These are phyloP conservation scores for Daldinia childiae DNA, from an alignment of 495 filamentous ascomycete genomes.

Conservation along the genomic window DNA sequence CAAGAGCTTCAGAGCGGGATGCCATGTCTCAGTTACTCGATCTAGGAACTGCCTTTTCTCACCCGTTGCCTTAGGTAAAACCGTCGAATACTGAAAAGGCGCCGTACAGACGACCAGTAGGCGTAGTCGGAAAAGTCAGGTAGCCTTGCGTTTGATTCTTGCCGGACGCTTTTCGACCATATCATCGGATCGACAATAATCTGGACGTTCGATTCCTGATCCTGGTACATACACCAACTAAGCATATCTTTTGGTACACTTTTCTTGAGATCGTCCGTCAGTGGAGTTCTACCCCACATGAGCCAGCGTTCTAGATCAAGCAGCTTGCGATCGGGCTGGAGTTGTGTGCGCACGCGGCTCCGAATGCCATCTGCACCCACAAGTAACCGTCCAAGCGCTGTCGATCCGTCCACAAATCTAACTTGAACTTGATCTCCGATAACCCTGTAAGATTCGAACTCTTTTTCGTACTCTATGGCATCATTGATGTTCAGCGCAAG, in stretches of 20 bases:
- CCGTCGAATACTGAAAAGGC: constrained; percentile 23
- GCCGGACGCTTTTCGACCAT: constrained; percentile 48
- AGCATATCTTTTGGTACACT: constrained; percentile 38
- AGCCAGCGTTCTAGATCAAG: constrained; percentile 57
- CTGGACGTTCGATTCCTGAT: constrained; percentile 46
- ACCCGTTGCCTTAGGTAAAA: constrained; percentile 39
- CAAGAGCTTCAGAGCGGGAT: constrained; percentile 48
- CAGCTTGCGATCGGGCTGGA: constrained; percentile 52
- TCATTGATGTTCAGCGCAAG: constrained; percentile 45
- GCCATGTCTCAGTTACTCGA: constrained; percentile 39
- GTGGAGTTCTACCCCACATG: constrained; percentile 54
- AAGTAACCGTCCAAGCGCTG: constrained; percentile 49
- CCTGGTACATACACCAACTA: constrained; percentile 46
- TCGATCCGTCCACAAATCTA: constrained; percentile 53
- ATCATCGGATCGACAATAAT: constrained; percentile 49
- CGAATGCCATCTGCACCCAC: constrained; percentile 59
- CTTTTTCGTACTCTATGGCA: constrained; percentile 55
- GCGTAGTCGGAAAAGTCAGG: constrained; percentile 40
- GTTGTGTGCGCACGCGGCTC: constrained; percentile 53
- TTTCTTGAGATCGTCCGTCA: constrained; percentile 46
- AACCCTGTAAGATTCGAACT: constrained; percentile 49
- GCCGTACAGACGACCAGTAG: constrained; percentile 36
- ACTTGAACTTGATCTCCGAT: constrained; percentile 46
- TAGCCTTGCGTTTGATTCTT: constrained; percentile 36
- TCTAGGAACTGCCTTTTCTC: constrained; percentile 35